Conservation (phyloP, 1,284 basidiomycete genomes). For the Pulchroboletus neoregius region DNA sequence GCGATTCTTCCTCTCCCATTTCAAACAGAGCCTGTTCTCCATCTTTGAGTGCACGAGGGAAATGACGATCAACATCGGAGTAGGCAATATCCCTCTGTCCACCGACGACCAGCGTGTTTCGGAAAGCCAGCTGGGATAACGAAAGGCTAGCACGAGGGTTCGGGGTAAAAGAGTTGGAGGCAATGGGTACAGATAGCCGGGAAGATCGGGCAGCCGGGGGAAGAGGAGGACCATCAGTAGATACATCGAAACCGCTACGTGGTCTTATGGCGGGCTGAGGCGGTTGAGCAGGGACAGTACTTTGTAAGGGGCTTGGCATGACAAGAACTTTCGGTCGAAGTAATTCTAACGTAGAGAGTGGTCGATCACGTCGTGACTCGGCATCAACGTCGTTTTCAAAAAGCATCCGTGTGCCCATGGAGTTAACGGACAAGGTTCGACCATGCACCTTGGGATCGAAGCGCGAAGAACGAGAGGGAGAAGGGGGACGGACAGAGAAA, state of each 20-base stretch:
- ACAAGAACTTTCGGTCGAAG: conserved; percentile 78
- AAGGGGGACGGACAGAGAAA: conserved; percentile 58
- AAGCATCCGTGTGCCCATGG: conserved; percentile 59
- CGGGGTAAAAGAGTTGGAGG: conserved; percentile 70
- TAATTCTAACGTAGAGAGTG: conserved; percentile 67
- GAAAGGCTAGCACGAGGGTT: conserved; percentile 70
- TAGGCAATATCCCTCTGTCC: conserved; percentile 62
- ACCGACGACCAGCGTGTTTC: conserved; percentile 65
- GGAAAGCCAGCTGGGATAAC: conserved; percentile 75
- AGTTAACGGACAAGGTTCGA: conserved; percentile 63
- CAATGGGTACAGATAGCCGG: conserved; percentile 43
- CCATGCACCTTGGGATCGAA: conserved; percentile 70
- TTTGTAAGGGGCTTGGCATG: conserved; percentile 80
- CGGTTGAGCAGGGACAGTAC: conserved; percentile 34
- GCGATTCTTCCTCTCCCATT: conserved; percentile 39
- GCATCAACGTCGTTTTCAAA: conserved; percentile 53
- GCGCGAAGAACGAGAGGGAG: conserved; percentile 55
- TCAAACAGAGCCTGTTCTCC: conserved; percentile 65
- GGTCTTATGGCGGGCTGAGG: conserved; percentile 33
- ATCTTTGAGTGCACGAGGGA: conserved; percentile 66
- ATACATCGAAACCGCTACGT: conserved; percentile 57
- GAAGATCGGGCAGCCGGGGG: conserved; percentile 62
- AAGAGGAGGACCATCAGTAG: conserved; percentile 56
- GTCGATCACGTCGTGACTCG: conserved; percentile 46
- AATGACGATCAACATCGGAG: conserved; percentile 50